phyloP scores from a whole-genome alignment of 305 asterid species.

The Fraxinus greggii region DNA sequence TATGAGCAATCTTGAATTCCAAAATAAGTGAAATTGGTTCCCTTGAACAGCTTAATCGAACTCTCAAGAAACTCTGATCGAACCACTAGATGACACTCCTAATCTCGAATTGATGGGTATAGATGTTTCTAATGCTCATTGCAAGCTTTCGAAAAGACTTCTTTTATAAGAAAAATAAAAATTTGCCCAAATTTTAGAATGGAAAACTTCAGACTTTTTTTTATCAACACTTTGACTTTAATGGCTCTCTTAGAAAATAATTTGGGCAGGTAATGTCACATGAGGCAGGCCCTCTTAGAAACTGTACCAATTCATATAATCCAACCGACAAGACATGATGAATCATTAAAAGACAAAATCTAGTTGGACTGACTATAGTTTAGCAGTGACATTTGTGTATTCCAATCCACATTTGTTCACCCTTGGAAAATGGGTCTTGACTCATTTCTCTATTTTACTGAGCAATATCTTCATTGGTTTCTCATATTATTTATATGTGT shows the following conservation, averaged over 20 bases:
- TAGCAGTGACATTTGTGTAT: constrained; percentile 4
- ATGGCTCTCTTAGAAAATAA: background rate
- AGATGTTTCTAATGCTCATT: background rate
- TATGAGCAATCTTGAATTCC: background rate
- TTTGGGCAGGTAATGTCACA: background rate
- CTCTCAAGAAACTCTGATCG: background rate
- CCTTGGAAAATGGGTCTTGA: constrained; percentile 22
- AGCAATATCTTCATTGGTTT: constrained; percentile 19
- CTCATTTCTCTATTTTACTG: constrained; percentile 15
- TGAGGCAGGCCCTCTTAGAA: background rate
- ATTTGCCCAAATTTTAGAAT: background rate
- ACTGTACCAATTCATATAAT: background rate
- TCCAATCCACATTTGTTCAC: constrained; percentile 4
- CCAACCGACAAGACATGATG: background rate
- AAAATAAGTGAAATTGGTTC: background rate
- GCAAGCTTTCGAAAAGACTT: background rate
- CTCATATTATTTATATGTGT: background rate
- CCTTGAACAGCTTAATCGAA: background rate
- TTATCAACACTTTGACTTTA: background rate
- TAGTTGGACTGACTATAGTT: constrained; percentile 20
- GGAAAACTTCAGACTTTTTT: background rate
- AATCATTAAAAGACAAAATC: constrained; percentile 25
- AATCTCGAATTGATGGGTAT: background rate
- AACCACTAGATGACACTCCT: background rate
- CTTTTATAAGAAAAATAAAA: background rate